Conservation (phyloP, 352 stramenopile genomes). For the Phytophthora constricta region DNA sequence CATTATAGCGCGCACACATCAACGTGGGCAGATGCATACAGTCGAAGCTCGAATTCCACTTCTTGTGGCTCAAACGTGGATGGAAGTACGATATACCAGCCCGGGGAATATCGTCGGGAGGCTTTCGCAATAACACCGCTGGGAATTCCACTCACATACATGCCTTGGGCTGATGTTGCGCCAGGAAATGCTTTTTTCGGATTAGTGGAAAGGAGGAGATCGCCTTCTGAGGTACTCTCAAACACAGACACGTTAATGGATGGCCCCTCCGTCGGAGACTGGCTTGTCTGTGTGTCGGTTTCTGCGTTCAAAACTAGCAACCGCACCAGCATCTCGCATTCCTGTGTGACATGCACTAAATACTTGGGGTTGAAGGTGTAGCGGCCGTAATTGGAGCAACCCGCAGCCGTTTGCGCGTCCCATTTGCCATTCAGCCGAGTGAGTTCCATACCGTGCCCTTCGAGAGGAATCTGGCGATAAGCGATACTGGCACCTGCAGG, state of each 20-base stretch:
- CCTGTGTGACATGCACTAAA: constrained; percentile 60
- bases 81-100: constrained; percentile 78
- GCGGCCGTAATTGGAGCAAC: constrained; percentile 81
- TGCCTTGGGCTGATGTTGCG: constrained; percentile 58
- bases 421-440: constrained; percentile 51
- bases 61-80: constrained; percentile 80
- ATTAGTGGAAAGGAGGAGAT: constrained; percentile 68
- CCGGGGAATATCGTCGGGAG: constrained; percentile 39
- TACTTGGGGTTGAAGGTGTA: constrained; percentile 88
- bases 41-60: constrained; percentile 57
- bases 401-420: constrained; percentile 59
- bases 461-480: constrained; percentile 47
- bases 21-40: constrained; percentile 57
- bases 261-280: constrained; percentile 31
- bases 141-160: constrained; percentile 63
- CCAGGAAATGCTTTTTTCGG: constrained; percentile 57
- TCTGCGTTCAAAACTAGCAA: constrained; percentile 45
- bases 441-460: constrained; percentile 63
- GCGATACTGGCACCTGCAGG: constrained; percentile 37
- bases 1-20: constrained; percentile 45
- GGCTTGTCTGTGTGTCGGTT: constrained; percentile 7
- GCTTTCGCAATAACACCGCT: constrained; percentile 60
- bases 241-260: constrained; percentile 84
- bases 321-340: constrained; percentile 63
- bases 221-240: constrained; percentile 58